phyloP scores from a whole-genome alignment of 2,329 filamentous ascomycete species.

The Dothideomycetidae sp. region DNA sequence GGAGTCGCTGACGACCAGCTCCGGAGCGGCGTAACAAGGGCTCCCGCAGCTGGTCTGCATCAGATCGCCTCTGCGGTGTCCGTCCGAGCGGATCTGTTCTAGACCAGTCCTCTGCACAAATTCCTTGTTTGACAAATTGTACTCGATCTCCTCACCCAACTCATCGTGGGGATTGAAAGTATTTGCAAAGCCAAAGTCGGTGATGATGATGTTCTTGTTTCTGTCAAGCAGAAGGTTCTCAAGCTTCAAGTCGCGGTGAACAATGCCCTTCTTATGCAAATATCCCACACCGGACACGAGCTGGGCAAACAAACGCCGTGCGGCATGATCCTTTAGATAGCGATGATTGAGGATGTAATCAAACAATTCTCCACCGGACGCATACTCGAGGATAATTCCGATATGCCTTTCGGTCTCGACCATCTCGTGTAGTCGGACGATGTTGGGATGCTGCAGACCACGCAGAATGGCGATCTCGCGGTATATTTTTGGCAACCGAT shows the following conservation, averaged over 20 bases:
- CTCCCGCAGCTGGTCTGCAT: constrained; percentile 99
- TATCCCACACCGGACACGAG: constrained; percentile 94
- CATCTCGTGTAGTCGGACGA: constrained; percentile 94
- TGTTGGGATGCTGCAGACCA: constrained; percentile 85
- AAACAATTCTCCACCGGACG: constrained; percentile 92
- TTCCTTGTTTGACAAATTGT: constrained; percentile 72
- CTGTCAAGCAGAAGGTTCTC: constrained; percentile 91
- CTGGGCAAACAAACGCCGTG: constrained; percentile 83
- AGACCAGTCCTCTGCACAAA: constrained; percentile 77
- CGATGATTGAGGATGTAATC: constrained; percentile 96
- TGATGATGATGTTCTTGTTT: constrained; percentile 98
- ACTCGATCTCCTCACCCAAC: constrained; percentile 77
- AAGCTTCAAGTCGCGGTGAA: constrained; percentile 90
- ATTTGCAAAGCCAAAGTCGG: constrained; percentile 97
- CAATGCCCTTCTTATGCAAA: constrained; percentile 95
- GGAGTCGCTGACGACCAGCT: constrained; percentile 93
- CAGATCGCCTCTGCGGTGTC: constrained; percentile 72
- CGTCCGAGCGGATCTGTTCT: constrained; percentile 54
- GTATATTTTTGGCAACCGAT: constrained; percentile 87
- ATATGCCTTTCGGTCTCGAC: constrained; percentile 95
- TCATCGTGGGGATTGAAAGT: constrained; percentile 87
- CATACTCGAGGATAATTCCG: constrained; percentile 95
- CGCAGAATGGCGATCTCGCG: constrained; percentile 86
- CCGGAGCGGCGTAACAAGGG: constrained; percentile 92
- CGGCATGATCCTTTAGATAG: constrained; percentile 87